These are phyloP conservation scores for Debaryomycetaceae sp. DNA, from an alignment of 1,139 yeast genomes.

Conservation along the genomic window DNA sequence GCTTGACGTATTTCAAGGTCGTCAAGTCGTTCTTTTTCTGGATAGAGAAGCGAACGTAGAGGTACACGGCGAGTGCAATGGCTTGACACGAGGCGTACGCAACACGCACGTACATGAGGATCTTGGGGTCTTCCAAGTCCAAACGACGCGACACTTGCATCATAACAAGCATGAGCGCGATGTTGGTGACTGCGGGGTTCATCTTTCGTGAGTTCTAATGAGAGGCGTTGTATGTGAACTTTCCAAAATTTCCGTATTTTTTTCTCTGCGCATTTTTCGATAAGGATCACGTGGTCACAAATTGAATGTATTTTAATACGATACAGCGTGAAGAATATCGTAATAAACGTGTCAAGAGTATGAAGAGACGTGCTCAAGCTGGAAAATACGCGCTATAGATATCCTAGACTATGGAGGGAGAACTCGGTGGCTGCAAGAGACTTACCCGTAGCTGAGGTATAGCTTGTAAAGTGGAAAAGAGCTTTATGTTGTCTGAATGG, in stretches of 20 bases:
- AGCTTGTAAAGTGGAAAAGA: neutral
- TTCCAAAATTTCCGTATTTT: neutral
- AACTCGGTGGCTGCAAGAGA: no score
- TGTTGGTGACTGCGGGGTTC: slow-evolving; percentile 83
- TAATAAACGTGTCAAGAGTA: neutral
- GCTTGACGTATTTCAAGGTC: slow-evolving; percentile 82
- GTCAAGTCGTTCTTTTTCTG: slow-evolving; percentile 78
- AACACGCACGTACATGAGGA: slow-evolving; percentile 66
- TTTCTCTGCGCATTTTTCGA: neutral
- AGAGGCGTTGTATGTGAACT: neutral
- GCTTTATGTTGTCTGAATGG: neutral
- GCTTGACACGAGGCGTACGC: slow-evolving; percentile 61
- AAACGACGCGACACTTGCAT: slow-evolving; percentile 91
- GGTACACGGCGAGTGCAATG: slow-evolving; percentile 55
- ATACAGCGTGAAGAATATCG: neutral
- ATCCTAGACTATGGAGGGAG: no score
- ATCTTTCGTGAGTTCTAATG: slow-evolving; percentile 13
- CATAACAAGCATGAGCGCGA: slow-evolving; percentile 89
- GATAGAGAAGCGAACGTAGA: slow-evolving; percentile 51
- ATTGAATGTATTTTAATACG: neutral
- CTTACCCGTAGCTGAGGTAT: no score
- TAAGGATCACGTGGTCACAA: neutral
- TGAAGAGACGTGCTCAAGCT: neutral
- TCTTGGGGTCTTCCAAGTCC: slow-evolving; percentile 78
- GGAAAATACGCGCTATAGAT: neutral